Evolutionary conservation across 495 filamentous ascomycete species (phyloP).

Genomic region (Margaritispora aquatica): DNA sequence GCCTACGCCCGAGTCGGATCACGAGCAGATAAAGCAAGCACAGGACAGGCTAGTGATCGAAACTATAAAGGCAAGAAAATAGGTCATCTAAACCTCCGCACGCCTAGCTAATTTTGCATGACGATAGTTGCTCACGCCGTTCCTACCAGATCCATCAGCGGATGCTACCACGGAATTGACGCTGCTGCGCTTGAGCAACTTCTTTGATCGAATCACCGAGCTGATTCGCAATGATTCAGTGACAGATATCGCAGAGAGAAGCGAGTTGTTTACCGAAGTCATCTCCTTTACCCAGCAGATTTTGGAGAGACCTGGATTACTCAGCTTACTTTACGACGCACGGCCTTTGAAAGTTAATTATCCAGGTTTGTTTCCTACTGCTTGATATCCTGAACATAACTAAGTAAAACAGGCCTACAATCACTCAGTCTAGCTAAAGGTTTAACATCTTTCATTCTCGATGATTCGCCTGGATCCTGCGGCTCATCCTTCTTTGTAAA

Average conservation of each 20-base stretch:
- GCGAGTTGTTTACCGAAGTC: slow-evolving; percentile 5
- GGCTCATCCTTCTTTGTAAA: slow-evolving; percentile 5
- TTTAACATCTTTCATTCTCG: not conserved
- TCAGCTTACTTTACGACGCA: slow-evolving; percentile 5
- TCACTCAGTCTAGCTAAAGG: not conserved
- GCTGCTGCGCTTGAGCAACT: slow-evolving; percentile 11
- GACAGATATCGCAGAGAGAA: slow-evolving; percentile 8
- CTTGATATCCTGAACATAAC: not conserved
- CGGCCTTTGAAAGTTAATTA: slow-evolving; percentile 2
- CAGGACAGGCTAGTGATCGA: slow-evolving; percentile 3
- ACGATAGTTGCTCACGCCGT: not conserved
- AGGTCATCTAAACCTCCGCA: no score
- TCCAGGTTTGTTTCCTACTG: not conserved
- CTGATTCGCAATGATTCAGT: slow-evolving; percentile 20
- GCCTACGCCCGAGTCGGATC: not conserved
- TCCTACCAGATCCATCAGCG: not conserved
- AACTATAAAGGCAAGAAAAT: slow-evolving; percentile 1
- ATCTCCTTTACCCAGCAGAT: slow-evolving; percentile 5
- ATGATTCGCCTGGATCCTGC: not conserved
- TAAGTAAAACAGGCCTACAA: not conserved
- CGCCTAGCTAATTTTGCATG: no score
- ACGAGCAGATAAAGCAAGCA: not conserved
- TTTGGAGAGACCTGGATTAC: slow-evolving; percentile 1
- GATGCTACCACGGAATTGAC: not conserved
- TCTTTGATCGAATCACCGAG: slow-evolving; percentile 13